Conservation (phyloP, 805 yeast genomes). For the Saturnispora sekii region DNA sequence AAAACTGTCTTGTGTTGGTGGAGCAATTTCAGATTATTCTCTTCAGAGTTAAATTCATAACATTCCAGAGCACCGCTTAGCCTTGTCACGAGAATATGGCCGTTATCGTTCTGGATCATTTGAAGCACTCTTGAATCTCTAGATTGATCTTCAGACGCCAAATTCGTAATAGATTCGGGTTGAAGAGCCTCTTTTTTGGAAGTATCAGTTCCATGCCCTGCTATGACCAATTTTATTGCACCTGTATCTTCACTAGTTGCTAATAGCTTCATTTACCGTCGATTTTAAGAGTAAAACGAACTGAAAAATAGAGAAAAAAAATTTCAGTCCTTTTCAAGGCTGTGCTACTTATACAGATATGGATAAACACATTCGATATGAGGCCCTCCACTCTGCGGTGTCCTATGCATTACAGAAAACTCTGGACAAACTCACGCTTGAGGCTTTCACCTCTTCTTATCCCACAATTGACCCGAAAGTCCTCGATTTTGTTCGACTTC, state of each 20-base stretch:
- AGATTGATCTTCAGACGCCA: conserved; percentile 18
- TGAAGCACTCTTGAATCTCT: conserved; percentile 30
- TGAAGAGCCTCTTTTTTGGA: conserved; percentile 57
- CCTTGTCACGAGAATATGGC: conserved; percentile 34
- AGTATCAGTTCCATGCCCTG: conserved; percentile 68
- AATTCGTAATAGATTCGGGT: conserved; percentile 42
- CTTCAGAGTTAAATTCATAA: conserved; percentile 23
- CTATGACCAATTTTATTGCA: conserved; percentile 51
- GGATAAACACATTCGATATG: conserved; percentile 21
- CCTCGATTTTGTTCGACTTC: conserved; percentile 35
- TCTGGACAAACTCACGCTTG: conserved; percentile 34
- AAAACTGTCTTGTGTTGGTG: conserved; percentile 2
- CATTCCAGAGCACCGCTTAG: conserved; percentile 33
- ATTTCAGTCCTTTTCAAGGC: not conserved
- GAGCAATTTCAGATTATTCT: conserved; percentile 7
- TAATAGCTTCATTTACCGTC: conserved; percentile 43
- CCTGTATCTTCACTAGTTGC: conserved; percentile 64
- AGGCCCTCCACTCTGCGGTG: conserved; percentile 26
- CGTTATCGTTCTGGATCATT: conserved; percentile 15
- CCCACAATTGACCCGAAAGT: conserved; percentile 35
- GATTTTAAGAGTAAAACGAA: not conserved
- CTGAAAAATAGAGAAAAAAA: not conserved
- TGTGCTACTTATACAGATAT: not conserved
- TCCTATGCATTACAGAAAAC: conserved; percentile 33
- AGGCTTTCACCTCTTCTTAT: conserved; percentile 36